Conservation (phyloP, 208 protist species). For the Acanthamoeba rhysodes region DNA sequence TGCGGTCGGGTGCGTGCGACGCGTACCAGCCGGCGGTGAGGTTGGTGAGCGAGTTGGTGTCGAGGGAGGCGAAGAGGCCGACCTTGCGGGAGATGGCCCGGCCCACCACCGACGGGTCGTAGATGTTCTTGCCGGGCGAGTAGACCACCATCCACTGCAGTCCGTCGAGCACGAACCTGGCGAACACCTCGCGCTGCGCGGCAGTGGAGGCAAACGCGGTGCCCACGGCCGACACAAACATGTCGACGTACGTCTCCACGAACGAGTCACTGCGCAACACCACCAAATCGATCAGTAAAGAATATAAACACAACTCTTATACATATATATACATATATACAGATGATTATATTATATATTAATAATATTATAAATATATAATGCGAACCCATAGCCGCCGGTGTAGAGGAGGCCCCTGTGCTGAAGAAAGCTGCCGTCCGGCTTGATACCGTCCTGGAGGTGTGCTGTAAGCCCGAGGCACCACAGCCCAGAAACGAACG, state of each 20-base stretch:
- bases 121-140: not conserved
- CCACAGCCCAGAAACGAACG: not conserved
- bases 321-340: too few species aligned
- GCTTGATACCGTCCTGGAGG: conserved; percentile 21
- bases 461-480: not conserved
- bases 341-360: too few species aligned
- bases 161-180: conserved; percentile 24
- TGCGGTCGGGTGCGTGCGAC: not conserved
- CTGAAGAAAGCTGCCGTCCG: conserved; percentile 35
- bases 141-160: not conserved
- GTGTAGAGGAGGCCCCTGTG: conserved; percentile 32
- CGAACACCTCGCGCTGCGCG: not conserved
- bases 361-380: too few species aligned
- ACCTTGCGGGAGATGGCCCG: not conserved
- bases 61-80: not conserved
- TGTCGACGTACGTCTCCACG: not conserved
- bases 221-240: conserved; percentile 9
- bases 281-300: too few species aligned
- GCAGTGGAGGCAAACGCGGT: conserved; percentile 19
- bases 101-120: conserved; percentile 36
- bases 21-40: conserved; percentile 29
- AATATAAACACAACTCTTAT: too few species aligned
- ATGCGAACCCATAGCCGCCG: conserved; percentile 38
- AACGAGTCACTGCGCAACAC: not conserved
- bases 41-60: not conserved